Base-by-base conservation (phyloP, 768 basidiomycete species). In the Mycena galopus region DNA sequence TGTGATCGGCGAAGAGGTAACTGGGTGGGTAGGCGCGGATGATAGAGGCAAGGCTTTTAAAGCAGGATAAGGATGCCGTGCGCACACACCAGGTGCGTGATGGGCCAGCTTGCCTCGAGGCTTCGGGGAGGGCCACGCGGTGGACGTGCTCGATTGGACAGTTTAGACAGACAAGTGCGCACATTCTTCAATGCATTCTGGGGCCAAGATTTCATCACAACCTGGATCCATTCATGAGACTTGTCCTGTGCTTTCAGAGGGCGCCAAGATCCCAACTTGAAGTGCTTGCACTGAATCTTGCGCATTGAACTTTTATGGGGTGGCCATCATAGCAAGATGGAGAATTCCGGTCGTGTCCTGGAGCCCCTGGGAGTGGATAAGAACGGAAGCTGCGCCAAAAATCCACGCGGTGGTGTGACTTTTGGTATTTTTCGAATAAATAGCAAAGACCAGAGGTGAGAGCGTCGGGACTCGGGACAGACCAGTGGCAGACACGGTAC, bases 11-110 rank as follows among this genome's bases (percentile, higher is more conserved):
- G 61, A 29, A 59, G 53, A 51, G 39, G 69, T 23, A 50, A n/a
- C 17, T 57, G 55, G 44, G 39, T 64, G 51, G 53, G 51, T 37
- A 47, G 64, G 56, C 0, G 44, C 53, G 27, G 29, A 44, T 42
- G 25, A 44, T 61, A 2, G 53, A 55, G 23, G 33, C 29, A 19
- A 32, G 55, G 37, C 61, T 37, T 65, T 73, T 69, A 59, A 72
- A 64, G 67, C 57, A 64, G 71, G 72, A 69, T 72, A 69, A 64
- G 70, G 60, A 67, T 39, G 67, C 59, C 58, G n/a, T n/a, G n/a
- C n/a, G 69, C 65, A 69, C 35, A 61, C 72, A 30, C 66, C 44
- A 57, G 58, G 67, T 64, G 73, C 73, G 73, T 75, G 73, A 74
- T 68, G 47, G 69, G 21, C 59, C 39, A 47, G 61, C 44, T 47